Conservation (phyloP, 2,329 filamentous ascomycete genomes). For the Cordyceps tenuipes region DNA sequence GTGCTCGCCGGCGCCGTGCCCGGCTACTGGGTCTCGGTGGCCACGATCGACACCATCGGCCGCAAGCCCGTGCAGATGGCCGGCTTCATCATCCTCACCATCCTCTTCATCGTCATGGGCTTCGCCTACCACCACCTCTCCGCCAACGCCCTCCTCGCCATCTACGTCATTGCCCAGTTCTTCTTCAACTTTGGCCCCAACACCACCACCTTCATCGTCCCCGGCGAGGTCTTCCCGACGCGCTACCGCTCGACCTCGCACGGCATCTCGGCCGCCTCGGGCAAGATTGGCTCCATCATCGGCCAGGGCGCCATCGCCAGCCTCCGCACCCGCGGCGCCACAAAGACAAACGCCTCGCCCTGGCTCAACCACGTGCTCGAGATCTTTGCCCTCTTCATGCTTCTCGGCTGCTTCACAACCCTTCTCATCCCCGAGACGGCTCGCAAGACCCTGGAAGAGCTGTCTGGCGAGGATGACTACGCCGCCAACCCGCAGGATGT, state of each 20-base stretch:
- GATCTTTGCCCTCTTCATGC: conserved; percentile 71
- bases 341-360: conserved; percentile 34
- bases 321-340: conserved; percentile 39
- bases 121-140: conserved; percentile 49
- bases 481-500: background rate
- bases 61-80: conserved; percentile 69
- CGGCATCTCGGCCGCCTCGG: conserved; percentile 47
- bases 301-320: conserved; percentile 50
- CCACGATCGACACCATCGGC: conserved; percentile 63
- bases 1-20: conserved; percentile 72
- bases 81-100: conserved; percentile 52
- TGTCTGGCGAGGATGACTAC: conserved; percentile 30
- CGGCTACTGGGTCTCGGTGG: conserved; percentile 74
- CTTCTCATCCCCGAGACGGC: conserved; percentile 67
- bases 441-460: conserved; percentile 62
- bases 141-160: conserved; percentile 44
- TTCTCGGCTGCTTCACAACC: conserved; percentile 60
- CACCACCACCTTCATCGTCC: conserved; percentile 49
- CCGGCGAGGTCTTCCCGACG: conserved; percentile 49
- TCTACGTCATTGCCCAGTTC: conserved; percentile 49
- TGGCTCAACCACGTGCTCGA: conserved; percentile 74
- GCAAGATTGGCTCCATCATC: conserved; percentile 50
- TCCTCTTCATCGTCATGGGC: conserved; percentile 54
- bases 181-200: conserved; percentile 54
- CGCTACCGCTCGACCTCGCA: conserved; percentile 49